These are phyloP conservation scores for Phytopythium aichiense DNA, from an alignment of 352 stramenopile species.

Conservation along the genomic window DNA sequence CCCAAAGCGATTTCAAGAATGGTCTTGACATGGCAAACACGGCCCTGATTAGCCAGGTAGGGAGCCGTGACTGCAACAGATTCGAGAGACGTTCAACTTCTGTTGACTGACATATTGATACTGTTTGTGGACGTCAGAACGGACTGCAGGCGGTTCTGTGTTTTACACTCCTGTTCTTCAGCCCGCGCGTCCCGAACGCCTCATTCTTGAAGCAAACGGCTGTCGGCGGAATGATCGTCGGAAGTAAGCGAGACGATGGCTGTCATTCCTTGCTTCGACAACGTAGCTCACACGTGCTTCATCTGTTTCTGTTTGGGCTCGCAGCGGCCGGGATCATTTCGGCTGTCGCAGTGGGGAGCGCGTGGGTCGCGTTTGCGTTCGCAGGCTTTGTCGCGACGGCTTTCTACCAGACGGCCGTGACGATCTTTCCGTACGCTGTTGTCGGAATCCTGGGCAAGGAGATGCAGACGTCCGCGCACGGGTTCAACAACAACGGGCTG, in stretches of 20 bases:
- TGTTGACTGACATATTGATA: not conserved
- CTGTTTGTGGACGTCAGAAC: conserved; percentile 27
- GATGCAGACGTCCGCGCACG: conserved; percentile 53
- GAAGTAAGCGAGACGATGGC: conserved; percentile 23
- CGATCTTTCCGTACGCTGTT: conserved; percentile 72
- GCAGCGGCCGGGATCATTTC: conserved; percentile 44
- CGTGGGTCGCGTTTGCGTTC: conserved; percentile 46
- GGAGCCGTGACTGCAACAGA: not conserved
- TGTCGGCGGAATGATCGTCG: conserved; percentile 38
- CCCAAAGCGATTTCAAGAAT: conserved; percentile 35
- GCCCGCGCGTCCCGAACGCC: conserved; percentile 43
- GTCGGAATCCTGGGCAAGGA: conserved; percentile 80
- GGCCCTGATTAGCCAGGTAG: conserved; percentile 50
- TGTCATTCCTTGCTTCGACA: not conserved
- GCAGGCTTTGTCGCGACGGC: conserved; percentile 46
- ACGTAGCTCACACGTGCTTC: not conserved
- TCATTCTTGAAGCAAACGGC: conserved; percentile 46
- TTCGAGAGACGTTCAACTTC: not conserved
- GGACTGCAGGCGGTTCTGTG: conserved; percentile 51
- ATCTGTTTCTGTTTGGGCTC: not conserved
- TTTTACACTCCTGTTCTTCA: conserved; percentile 47
- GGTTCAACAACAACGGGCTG: conserved; percentile 82
- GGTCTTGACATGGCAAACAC: conserved; percentile 59
- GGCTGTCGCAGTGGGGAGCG: conserved; percentile 43
- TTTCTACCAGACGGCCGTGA: conserved; percentile 61